Base-by-base conservation (phyloP, 345 rosid genomes). In the Lepidium sativum region DNA sequence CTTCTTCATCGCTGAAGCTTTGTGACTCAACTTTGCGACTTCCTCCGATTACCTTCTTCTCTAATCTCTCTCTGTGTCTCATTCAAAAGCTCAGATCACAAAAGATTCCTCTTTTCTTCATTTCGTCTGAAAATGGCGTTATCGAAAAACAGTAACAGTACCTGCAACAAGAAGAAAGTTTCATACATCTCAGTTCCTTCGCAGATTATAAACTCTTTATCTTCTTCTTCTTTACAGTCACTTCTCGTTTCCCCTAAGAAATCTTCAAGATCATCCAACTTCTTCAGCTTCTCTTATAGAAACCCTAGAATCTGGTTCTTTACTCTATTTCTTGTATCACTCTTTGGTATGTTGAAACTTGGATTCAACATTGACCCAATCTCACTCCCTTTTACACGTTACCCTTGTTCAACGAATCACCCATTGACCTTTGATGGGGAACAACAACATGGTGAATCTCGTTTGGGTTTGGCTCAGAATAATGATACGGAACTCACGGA, bases 201-300 rank as follows among this genome's bases (percentile, higher is more conserved):
- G 56, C 92, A 86, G 69, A 80, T 84, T 5, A 86, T 86, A 39
- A 79, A 75, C 79, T 76, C 92, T 51, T 54, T 88, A 29, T 82
- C 96, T 16, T 88, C 94, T 49, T 82, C 91, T 51, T 84, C 96
- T 10, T 63, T 91, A 48, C 91, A 87, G 34, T 78, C 89, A 1
- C 91, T 88, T 56, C 82, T 91, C 34, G 74, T 84, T 41, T 83
- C 97, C 6, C 87, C 91, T 6, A 91, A 84, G 70, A 86, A 80
- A 67, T 67, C 83, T 2, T 61, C 88, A 10, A 63, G 78, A 53
- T 69, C 3, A 63, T 37, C 48, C 27, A 40, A 35, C 47, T 77
- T 25, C 64, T 78, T 77, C 63, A 64, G 60, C 42, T 63, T 72
- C 16, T 72, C 69, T 6, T 76, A 67, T 62, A 80, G 62, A 65